Conservation (phyloP, 305 asterid genomes). For the Solanum aculeatissimum region DNA sequence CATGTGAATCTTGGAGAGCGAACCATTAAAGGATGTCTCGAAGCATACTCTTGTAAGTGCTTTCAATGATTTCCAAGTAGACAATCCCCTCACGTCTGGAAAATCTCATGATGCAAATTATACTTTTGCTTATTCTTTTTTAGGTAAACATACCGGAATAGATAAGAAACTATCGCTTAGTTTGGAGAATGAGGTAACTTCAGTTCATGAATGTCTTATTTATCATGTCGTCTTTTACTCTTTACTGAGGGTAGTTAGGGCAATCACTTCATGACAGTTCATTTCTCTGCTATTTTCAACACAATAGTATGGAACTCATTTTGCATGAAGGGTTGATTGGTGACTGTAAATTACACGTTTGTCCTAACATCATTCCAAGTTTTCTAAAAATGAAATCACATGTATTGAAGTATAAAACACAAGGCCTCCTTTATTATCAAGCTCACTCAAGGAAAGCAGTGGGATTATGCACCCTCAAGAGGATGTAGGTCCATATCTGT, state of each 20-base stretch:
- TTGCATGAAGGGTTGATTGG: not conserved
- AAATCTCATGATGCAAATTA: not conserved
- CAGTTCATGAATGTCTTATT: not conserved
- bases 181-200: slow-evolving; percentile 78
- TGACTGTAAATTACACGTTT: not conserved
- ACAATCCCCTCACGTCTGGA: not conserved
- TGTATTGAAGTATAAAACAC: not conserved
- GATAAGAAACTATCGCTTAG: slow-evolving; percentile 92
- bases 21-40: slow-evolving; percentile 79
- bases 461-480: not conserved
- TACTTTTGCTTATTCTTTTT: slow-evolving; percentile 6
- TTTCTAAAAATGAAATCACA: not conserved
- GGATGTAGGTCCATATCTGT: not conserved
- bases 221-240: not conserved
- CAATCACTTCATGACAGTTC: not conserved
- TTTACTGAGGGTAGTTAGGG: not conserved
- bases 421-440: not conserved
- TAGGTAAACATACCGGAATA: slow-evolving; percentile 87
- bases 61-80: not conserved
- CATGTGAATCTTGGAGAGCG: slow-evolving; percentile 86
- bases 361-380: not conserved
- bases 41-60: slow-evolving; percentile 91
- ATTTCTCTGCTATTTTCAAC: not conserved
- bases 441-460: not conserved
- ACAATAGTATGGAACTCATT: not conserved